Conservation (phyloP, 2,329 filamentous ascomycete genomes). For the Raffaelea albimanens region DNA sequence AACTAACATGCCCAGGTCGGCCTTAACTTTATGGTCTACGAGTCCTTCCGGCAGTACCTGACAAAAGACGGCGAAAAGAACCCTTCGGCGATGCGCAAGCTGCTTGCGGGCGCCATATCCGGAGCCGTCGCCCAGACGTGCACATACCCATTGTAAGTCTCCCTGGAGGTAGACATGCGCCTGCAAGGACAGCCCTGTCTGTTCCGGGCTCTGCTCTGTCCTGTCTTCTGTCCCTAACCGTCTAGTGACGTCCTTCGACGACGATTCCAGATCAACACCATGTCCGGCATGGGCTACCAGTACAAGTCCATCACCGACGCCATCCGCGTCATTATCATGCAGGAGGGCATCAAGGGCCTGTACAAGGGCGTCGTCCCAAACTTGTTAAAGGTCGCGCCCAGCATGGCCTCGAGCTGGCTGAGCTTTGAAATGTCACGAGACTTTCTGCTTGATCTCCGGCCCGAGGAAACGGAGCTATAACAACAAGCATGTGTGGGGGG, state of each 20-base stretch:
- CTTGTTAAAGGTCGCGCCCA: constrained; percentile 90
- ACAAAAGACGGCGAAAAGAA: constrained; percentile 84
- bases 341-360: constrained; percentile 76
- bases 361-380: constrained; percentile 98
- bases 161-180: too few relatives aligned
- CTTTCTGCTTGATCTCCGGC: constrained; percentile 59
- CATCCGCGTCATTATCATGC: constrained; percentile 65
- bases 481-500: neutral
- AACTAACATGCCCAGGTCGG: constrained; percentile 53
- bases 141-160: constrained; percentile 89
- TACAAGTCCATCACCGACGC: constrained; percentile 85
- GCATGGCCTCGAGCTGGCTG: constrained; percentile 97
- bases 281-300: constrained; percentile 95
- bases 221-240: constrained; percentile 14
- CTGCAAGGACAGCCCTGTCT: too few relatives aligned
- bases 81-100: constrained; percentile 68
- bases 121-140: constrained; percentile 93
- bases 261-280: constrained; percentile 97
- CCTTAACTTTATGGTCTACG: constrained; percentile 98
- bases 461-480: constrained; percentile 20
- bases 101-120: constrained; percentile 86
- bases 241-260: constrained; percentile 78
- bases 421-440: constrained; percentile 93
- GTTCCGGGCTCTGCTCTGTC: neutral
- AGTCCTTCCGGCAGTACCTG: constrained; percentile 72